Evolutionary conservation across 1,284 basidiomycete genomes (phyloP).

Genomic region (Anthracocystis setariae): DNA sequence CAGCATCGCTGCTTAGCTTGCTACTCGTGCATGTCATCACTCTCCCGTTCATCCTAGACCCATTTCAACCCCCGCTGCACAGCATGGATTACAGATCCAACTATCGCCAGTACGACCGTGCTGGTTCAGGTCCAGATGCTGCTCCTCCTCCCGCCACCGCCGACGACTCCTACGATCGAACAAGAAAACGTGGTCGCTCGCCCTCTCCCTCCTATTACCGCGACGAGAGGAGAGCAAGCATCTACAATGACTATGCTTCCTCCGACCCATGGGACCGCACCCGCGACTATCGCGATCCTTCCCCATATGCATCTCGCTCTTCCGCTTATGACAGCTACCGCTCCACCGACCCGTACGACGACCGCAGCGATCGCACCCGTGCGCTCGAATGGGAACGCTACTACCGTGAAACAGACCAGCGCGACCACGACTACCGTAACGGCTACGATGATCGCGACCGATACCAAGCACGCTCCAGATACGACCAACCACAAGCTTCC

Average conservation of each 20-base stretch:
- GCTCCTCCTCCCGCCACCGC: conserved; percentile 4
- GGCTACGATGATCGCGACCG: conserved; percentile 36
- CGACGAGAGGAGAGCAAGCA: conserved; percentile 24
- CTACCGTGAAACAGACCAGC: conserved; percentile 41
- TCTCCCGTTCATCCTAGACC: conserved; percentile 6
- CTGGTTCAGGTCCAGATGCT: conserved; percentile 14
- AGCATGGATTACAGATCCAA: conserved; percentile 46
- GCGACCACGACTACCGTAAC: conserved; percentile 30
- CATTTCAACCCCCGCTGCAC: not conserved
- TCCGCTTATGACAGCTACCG: conserved; percentile 40
- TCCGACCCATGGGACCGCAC: conserved; percentile 46
- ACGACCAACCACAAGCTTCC: conserved; percentile 36
- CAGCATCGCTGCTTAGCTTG: no score
- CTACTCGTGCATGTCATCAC: not conserved
- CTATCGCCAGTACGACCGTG: conserved; percentile 41
- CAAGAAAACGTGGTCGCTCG: conserved; percentile 49
- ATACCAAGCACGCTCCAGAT: conserved; percentile 34
- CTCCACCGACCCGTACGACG: conserved; percentile 33
- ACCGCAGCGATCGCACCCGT: conserved; percentile 31
- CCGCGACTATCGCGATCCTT: conserved; percentile 38
- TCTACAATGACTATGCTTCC: conserved; percentile 29
- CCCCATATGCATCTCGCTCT: conserved; percentile 25
- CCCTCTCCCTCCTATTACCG: conserved; percentile 41
- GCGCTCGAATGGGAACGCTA: conserved; percentile 44
- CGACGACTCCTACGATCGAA: conserved; percentile 40